A percentile compares a stretch with the other conserved stretches of the same genome.
These are phyloP conservation scores for Buddleja alternifolia DNA, from an alignment of 257 asterid species.

Conservation along the genomic window DNA sequence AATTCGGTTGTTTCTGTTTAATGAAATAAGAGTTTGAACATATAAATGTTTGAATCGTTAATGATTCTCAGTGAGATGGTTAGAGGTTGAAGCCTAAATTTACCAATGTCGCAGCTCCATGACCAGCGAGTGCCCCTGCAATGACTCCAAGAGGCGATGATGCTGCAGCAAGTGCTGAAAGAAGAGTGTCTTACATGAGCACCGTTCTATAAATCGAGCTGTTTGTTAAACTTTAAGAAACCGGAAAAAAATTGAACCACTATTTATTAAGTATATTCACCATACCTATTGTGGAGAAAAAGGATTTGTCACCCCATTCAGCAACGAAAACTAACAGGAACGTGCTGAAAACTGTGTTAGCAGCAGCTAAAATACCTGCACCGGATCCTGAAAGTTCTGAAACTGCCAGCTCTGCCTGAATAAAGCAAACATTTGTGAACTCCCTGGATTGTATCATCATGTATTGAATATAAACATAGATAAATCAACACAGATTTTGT, in stretches of 20 bases:
- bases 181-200: slow-evolving; percentile 20
- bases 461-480: not conserved
- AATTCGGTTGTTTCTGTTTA: no score
- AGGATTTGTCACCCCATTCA: slow-evolving; percentile 99
- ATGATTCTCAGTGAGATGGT: not conserved
- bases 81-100: not conserved
- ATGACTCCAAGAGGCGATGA: slow-evolving; percentile 98
- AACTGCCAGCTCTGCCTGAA: slow-evolving; percentile 91
- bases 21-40: no score
- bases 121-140: slow-evolving; percentile 98
- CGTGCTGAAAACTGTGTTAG: slow-evolving; percentile 78
- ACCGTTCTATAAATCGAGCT: slow-evolving; percentile 3
- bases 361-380: slow-evolving; percentile 81
- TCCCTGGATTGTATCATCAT: slow-evolving; percentile 16
- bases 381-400: slow-evolving; percentile 87
- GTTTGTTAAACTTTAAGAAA: not conserved
- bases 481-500: not conserved
- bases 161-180: slow-evolving; percentile 96
- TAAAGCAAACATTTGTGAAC: slow-evolving; percentile 23
- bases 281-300: slow-evolving; percentile 92
- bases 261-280: not conserved
- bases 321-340: slow-evolving; percentile 91
- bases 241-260: not conserved
- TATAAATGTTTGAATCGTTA: no score
- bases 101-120: slow-evolving; percentile 91